phyloP scores from a whole-genome alignment of 2,329 filamentous ascomycete species.

The Leptographium wingfieldii region DNA sequence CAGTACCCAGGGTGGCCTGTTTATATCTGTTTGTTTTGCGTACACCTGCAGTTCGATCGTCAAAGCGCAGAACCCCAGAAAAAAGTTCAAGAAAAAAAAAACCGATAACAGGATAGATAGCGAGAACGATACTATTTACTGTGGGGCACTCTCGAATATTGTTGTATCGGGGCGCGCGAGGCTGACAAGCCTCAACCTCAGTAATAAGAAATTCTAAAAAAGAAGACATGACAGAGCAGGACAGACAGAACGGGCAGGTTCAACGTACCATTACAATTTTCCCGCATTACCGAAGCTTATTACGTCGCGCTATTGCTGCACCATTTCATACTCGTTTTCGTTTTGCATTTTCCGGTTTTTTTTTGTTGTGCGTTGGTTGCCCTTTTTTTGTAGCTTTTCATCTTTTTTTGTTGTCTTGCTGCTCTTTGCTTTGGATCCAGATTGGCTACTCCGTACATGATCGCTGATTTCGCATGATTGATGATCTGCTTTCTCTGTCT shows the following conservation, averaged over 20 bases:
- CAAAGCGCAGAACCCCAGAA: background rate
- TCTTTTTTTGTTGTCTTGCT: background rate
- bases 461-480: no score
- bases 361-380: no score
- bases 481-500: background rate
- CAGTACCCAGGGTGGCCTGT: background rate
- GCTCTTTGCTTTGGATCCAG: background rate
- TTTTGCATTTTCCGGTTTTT: no score
- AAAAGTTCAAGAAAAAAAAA: background rate
- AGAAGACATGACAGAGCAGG: background rate
- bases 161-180: background rate
- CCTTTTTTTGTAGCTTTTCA: background rate
- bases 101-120: background rate
- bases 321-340: background rate
- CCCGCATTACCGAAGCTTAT: no score
- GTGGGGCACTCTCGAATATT: background rate
- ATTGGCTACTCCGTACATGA: background rate
- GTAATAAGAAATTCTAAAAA: background rate
- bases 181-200: background rate
- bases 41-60: background rate
- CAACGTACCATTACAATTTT: background rate
- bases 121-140: background rate
- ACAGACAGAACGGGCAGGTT: background rate
- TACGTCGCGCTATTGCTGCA: background rate
- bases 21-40: background rate